These are phyloP conservation scores for Diplocarpon rosae DNA, from an alignment of 2,329 filamentous ascomycete species.

Conservation along the genomic window DNA sequence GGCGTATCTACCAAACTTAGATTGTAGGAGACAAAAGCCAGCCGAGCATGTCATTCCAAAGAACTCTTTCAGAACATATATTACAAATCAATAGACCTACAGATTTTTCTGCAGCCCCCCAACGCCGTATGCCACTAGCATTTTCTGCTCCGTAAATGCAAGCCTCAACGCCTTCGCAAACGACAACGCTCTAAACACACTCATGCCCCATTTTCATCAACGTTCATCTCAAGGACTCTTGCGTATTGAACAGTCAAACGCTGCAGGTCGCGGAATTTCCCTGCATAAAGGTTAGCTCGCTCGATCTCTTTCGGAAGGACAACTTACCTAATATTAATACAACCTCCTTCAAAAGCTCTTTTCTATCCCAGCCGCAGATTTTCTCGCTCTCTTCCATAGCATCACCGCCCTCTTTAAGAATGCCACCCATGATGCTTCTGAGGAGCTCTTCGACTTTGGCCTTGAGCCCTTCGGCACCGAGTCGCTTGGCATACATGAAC, in stretches of 20 bases:
- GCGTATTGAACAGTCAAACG: constrained; percentile 93
- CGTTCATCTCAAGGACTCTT: constrained; percentile 55
- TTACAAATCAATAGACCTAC: constrained; percentile 4
- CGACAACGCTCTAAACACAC: constrained; percentile 1
- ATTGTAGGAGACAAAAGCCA: background rate
- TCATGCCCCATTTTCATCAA: constrained; percentile 21
- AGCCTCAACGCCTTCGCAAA: constrained; percentile 19
- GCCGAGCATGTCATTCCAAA: background rate
- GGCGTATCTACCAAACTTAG: too few relatives aligned
- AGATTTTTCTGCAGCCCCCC: background rate
- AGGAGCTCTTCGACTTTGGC: constrained; percentile 89
- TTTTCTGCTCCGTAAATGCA: background rate
- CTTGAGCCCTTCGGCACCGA: constrained; percentile 79
- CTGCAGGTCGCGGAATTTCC: constrained; percentile 91
- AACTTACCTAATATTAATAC: constrained; percentile 81
- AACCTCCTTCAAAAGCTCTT: constrained; percentile 79
- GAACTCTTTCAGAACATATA: background rate
- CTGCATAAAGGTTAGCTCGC: constrained; percentile 34
- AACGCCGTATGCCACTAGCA: constrained; percentile 2
- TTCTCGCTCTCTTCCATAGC: constrained; percentile 50
- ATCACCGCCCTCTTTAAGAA: constrained; percentile 45
- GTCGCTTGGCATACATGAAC: constrained; percentile 95
- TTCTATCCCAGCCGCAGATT: constrained; percentile 84
- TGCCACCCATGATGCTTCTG: constrained; percentile 67
- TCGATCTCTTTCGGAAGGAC: background rate